Evolutionary conservation across 192 early-diverging fungal species (phyloP), one percentile per base, ranked within the genome.

Genomic region (Phlyctochytrium arcticum): DNA sequence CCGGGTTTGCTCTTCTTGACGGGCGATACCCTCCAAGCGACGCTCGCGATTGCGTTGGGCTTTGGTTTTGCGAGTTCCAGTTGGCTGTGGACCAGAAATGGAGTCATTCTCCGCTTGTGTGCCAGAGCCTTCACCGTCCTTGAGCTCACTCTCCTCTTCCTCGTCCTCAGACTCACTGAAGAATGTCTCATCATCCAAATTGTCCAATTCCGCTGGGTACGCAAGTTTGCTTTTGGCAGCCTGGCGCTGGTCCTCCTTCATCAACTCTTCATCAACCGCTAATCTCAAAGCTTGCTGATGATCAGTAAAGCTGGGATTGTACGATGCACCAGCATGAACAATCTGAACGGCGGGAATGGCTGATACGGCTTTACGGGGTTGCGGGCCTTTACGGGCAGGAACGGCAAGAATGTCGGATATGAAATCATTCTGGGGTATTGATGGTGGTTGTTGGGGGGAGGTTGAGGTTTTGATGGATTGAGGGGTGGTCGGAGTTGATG

Each of bases 281-380:
- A 54, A 29, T 60, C 68, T 51, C 31, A 83, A 47, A 7, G 75
- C 75, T 29, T 57, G 73, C 69, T 92, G 86, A 78, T 96, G 94
- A 39, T 91, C 89, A 49, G 81, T 75, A 64, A 86, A 79, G 10
- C 80, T 77, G 6, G 96, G 96, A 51, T 92, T 91, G 75, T 98
- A 98, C 15, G 94, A 96, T 0, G 90, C 81, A 44, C 96, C 96
- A 2, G 89, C 85, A 54, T 93, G 88, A 24, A 88, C 81, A 36
- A 89, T 72, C 32, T 84, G 75, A 2, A 98, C 86, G 3, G 90
- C 89, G 0, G 88, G 82, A 17, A 87, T 55, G 10, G 47, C 58
- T 0, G 54, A 76, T 33, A n/a, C n/a, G n/a, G n/a, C n/a, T n/a
- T n/a, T n/a, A n/a, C n/a, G n/a, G n/a, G n/a, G n/a, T n/a, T n/a